Evolutionary conservation across 192 early-diverging fungal genomes (phyloP), one percentile per base, ranked within the genome.

Genomic region (Martensiomyces pterosporus): DNA sequence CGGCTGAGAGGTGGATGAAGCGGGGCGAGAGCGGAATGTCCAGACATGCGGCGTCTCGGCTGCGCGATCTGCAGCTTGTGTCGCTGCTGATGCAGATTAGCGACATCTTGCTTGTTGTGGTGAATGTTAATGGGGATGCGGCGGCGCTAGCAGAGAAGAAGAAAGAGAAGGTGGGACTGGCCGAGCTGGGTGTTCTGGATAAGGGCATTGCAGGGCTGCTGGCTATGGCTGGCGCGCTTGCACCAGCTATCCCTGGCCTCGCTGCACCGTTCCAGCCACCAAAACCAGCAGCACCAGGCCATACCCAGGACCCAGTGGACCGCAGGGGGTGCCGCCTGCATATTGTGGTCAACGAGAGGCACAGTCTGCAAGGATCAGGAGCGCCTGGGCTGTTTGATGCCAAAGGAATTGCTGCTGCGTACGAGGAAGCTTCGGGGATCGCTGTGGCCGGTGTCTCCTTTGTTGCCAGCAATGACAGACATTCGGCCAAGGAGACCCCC

Each of bases 81-180:
- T 22, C 46, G 39, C 47, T 58, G 10, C 9, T 65, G 44, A 52
- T 72, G 36, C 61, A 56, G n/a, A 33, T 56, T 22, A 57, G 68
- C 45, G 57, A 64, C 34, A 42, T 45, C 0, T 25, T 72, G 17
- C 7, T 72, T 17, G 61, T 72, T 3, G 25, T 60, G 29, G 52
- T 16, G n/a, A n/a, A n/a, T n/a, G n/a, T n/a, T n/a, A n/a, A n/a
- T n/a, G n/a, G n/a, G n/a, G n/a, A n/a, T n/a, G n/a, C n/a, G n/a
- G n/a, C n/a, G n/a, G n/a, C n/a, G n/a, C n/a, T n/a, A n/a, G n/a
- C n/a, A n/a, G n/a, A n/a, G n/a, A n/a, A n/a, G n/a, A n/a, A n/a
- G n/a, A n/a, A n/a, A n/a, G n/a, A n/a, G n/a, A n/a, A n/a, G n/a
- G n/a, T n/a, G n/a, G n/a, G n/a, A n/a, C n/a, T n/a, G n/a, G n/a